These are phyloP conservation scores for Heritiera fomes DNA, from an alignment of 345 rosid genomes.

Conservation along the genomic window DNA sequence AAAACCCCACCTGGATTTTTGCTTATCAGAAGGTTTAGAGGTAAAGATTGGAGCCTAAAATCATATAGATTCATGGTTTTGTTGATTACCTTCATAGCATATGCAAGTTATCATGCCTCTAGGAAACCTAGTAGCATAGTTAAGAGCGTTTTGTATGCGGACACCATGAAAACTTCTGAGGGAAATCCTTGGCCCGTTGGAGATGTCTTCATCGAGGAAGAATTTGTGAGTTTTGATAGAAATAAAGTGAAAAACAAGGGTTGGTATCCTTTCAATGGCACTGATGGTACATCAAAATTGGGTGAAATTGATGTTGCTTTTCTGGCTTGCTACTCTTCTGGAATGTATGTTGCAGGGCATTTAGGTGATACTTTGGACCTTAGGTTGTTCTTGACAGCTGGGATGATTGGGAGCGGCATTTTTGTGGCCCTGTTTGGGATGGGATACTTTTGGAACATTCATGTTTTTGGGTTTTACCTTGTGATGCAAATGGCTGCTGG, in stretches of 20 bases:
- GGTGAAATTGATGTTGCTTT: slow-evolving; percentile 94
- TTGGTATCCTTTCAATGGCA: slow-evolving; percentile 79
- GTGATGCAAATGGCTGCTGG: slow-evolving; percentile 89
- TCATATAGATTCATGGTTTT: slow-evolving; percentile 66
- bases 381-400: slow-evolving; percentile 75
- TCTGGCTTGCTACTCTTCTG: slow-evolving; percentile 82
- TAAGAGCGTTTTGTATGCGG: slow-evolving; percentile 82
- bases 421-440: slow-evolving; percentile 87
- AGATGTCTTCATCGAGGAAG: slow-evolving; percentile 50
- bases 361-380: slow-evolving; percentile 85
- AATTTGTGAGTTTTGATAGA: not conserved
- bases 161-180: slow-evolving; percentile 26
- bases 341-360: slow-evolving; percentile 94
- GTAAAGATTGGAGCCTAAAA: slow-evolving; percentile 63
- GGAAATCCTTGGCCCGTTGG: slow-evolving; percentile 68
- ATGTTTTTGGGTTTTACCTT: slow-evolving; percentile 65
- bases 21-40: slow-evolving; percentile 48
- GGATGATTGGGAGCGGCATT: slow-evolving; percentile 91
- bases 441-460: slow-evolving; percentile 84
- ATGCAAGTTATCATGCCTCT: slow-evolving; percentile 89
- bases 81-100: slow-evolving; percentile 81
- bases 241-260: slow-evolving; percentile 35
- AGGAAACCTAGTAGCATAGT: slow-evolving; percentile 92
- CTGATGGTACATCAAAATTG: slow-evolving; percentile 71
- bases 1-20: slow-evolving; percentile 70